Conservation (phyloP, 164 flowering plant species). For the Stephania japonica region DNA sequence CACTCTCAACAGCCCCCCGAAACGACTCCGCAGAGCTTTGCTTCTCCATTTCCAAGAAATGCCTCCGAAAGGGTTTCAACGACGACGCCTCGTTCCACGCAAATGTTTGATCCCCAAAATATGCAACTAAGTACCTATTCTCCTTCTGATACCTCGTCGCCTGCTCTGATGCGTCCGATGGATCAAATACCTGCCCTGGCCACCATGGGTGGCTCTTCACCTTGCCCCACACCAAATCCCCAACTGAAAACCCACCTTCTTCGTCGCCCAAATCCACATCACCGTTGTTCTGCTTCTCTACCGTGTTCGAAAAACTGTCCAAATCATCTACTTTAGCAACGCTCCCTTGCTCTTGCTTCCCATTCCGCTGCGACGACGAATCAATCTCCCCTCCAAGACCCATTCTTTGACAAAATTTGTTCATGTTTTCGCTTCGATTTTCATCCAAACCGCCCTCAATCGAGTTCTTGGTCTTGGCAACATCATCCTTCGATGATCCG, state of each 20-base stretch:
- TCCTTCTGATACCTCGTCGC: constrained; percentile 50
- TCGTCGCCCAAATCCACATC: constrained; percentile 6
- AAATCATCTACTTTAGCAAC: not conserved
- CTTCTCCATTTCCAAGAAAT: constrained; percentile 55
- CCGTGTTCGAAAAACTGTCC: constrained; percentile 1
- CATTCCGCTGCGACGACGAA: not conserved
- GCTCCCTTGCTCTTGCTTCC: not conserved
- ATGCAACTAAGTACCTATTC: constrained; percentile 46
- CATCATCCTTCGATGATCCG: too few relatives aligned
- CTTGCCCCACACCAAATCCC: constrained; percentile 88
- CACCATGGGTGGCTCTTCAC: constrained; percentile 93
- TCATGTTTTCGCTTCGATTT: too few relatives aligned
- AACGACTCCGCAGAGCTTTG: constrained; percentile 47
- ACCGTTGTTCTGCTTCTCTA: not conserved
- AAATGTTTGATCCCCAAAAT: constrained; percentile 80
- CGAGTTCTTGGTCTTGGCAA: too few relatives aligned
- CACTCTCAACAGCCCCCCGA: constrained; percentile 56
- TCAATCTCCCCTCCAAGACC: not conserved
- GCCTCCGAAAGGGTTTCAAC: constrained; percentile 49
- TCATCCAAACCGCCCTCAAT: too few relatives aligned
- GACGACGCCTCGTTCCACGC: constrained; percentile 70
- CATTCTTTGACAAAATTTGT: too few relatives aligned
- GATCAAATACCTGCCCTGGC: constrained; percentile 87
- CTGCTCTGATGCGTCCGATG: constrained; percentile 46
- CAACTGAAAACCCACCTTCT: constrained; percentile 29